Evolutionary conservation across 164 flowering plant species (phyloP), one percentile per base, ranked within the genome.

Genomic region (Kingdonia uniflora): DNA sequence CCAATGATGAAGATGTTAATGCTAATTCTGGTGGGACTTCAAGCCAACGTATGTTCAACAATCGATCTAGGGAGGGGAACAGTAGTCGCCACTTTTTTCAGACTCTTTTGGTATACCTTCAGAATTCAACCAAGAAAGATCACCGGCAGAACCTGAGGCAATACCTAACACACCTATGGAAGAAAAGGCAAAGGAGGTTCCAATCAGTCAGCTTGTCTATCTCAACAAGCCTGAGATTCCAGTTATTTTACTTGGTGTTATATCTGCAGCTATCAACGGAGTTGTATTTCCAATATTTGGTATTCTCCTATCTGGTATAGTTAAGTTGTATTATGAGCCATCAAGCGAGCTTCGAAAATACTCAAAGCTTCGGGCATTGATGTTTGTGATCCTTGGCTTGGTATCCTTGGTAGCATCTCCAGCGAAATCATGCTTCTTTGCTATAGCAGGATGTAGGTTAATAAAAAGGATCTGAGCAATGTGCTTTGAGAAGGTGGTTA

Each of bases 191-290:
- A 11, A 8, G 40, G 54, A 51, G 6, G 41, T 51, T 19, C 54
- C 54, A 26, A 10, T 51, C 1, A 11, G 19, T 20, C 39, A 38
- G 16, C 54, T 51, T 51, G 41, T 39, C 12, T 51, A 33, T 37
- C 54, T 51, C 41, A 51, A 51, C 21, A 51, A 51, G 40, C 54
- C 54, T 14, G 54, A 51, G 54, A 16, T 33, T 13, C 54, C 40
- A 14, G 41, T 51, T 51, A 6, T 51, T 14, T 11, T 51, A 33
- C 41, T 51, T 16, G 54, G 54, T 19, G 21, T 51, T 33, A 13
- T 51, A 51, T 10, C 19, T 51, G 54, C 54, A 16, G 40, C 21
- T 7, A 25, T 51, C 0, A 51, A 33, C 19, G 54, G 54, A 29
- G 41, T 51, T 19, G 14, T 51, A 51, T 51, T 29, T 17, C 54